A percentile compares a stretch with the other conserved stretches of the same genome.
These are phyloP conservation scores for Lactarius psammicola DNA, from an alignment of 768 basidiomycete species.

Conservation along the genomic window DNA sequence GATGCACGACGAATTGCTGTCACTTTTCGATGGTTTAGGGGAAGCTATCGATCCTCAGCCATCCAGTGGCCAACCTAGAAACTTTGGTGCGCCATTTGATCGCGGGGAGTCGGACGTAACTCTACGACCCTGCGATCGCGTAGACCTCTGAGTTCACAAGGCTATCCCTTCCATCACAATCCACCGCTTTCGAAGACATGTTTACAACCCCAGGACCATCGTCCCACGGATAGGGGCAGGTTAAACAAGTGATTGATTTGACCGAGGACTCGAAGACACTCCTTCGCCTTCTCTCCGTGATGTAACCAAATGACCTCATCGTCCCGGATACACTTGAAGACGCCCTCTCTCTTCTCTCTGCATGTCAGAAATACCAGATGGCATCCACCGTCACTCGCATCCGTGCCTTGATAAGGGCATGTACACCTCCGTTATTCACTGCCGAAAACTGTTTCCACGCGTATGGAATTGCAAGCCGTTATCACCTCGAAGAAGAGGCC, in stretches of 20 bases:
- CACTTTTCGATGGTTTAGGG: neutral
- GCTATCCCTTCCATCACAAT: slow-evolving; percentile 53
- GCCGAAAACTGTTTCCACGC: neutral
- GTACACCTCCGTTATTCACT: neutral
- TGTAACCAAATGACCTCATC: neutral
- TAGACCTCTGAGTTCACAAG: slow-evolving; percentile 54
- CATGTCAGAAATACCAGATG: slow-evolving; percentile 23
- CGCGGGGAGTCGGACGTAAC: slow-evolving; percentile 42
- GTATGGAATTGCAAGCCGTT: slow-evolving; percentile 15
- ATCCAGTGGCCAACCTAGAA: neutral
- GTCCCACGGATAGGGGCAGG: neutral
- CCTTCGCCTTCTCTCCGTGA: slow-evolving; percentile 1
- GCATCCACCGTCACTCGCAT: neutral
- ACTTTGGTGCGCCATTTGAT: slow-evolving; percentile 19
- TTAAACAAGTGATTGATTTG: neutral
- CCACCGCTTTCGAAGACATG: slow-evolving; percentile 56
- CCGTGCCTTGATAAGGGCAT: neutral
- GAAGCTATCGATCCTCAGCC: neutral
- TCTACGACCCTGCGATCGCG: slow-evolving; percentile 52
- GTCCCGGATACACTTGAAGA: slow-evolving; percentile 8
- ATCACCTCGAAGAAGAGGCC: slow-evolving; percentile 12
- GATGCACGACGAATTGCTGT: neutral
- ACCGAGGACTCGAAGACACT: slow-evolving; percentile 13
- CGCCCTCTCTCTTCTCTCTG: slow-evolving; percentile 4
- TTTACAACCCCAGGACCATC: slow-evolving; percentile 36